Evolutionary conservation across 2,329 filamentous ascomycete genomes (phyloP), one percentile per base, ranked within the genome.

Genomic region (Coniella lustricola): DNA sequence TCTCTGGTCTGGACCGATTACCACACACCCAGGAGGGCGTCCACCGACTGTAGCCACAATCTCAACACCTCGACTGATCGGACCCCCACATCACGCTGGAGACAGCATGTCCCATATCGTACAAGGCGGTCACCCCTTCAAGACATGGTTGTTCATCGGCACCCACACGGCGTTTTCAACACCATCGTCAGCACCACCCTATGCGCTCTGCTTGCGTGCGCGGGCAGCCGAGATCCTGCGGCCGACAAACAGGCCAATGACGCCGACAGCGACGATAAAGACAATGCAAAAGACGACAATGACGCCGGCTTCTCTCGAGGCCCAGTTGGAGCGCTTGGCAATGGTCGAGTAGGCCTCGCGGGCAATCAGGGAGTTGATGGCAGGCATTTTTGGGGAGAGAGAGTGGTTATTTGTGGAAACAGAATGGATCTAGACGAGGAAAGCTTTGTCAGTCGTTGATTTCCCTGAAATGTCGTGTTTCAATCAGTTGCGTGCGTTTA

Each of bases 241-340:
- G 59, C 52, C 42, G 53, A 76, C 57, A 59, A 75, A 73, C 35
- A 83, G 67, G 43, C 59, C 57, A 48, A 73, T 54, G 42, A 84
- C 60, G 21, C 77, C 72, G 52, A 73, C 48, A 34, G 53, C 70
- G 55, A 84, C 74, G 52, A 79, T 57, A 59, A 76, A 76, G 62
- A 82, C 69, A 56, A 84, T 78, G 63, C 67, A 71, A 64, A 84
- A 80, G 49, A 84, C 80, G 55, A 82, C 67, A 44, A 84, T 70
- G 54, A 82, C 77, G 63, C 80, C 80, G 38, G 75, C 71, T 59
- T 84, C 75, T 29, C 64, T 58, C 52, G 64, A 56, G 20, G 79
- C 77, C 75, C 76, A 84, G 69, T 81, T 78, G 65, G 75, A 72
- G 53, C 72, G 73, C 69, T 74, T 79, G 59, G 67, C 60, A 53